Evolutionary conservation across 108 stramenopile species (phyloP).

Genomic region (Nitzschia sp.): DNA sequence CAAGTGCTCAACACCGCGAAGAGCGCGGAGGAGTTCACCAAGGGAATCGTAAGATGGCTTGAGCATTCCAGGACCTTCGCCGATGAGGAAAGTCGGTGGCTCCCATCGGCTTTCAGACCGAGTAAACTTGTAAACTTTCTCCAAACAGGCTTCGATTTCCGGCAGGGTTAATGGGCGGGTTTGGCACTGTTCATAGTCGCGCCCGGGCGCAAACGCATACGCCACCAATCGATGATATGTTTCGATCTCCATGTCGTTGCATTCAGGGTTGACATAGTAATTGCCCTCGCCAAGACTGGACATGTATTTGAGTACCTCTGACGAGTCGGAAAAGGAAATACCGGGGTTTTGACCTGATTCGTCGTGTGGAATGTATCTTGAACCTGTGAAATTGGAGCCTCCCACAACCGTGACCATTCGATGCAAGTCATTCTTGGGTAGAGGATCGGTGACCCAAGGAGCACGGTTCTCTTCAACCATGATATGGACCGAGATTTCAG

Average conservation of each 20-base stretch:
- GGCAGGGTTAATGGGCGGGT: neutral
- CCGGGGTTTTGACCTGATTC: neutral
- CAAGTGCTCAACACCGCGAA: neutral
- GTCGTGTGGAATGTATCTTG: neutral
- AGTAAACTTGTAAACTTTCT: neutral
- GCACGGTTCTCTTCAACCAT: neutral
- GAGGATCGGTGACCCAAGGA: conserved; percentile 5
- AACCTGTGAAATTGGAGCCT: neutral
- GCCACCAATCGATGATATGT: neutral
- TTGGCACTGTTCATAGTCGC: neutral
- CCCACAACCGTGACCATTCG: neutral
- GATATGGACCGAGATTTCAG: no score
- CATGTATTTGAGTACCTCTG: neutral
- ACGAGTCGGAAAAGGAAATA: neutral
- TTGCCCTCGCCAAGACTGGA: neutral
- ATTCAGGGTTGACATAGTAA: neutral
- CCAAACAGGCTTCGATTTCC: neutral
- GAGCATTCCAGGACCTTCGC: neutral
- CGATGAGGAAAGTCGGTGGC: neutral
- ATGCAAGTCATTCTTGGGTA: conserved; percentile 1
- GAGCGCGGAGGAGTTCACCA: neutral
- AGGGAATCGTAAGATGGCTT: conserved; percentile 1
- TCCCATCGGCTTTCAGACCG: neutral
- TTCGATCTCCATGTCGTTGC: neutral
- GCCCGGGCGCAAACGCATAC: conserved; percentile 3